Evolutionary conservation across 768 basidiomycete genomes (phyloP).

Genomic region (Tylopilus sp.): DNA sequence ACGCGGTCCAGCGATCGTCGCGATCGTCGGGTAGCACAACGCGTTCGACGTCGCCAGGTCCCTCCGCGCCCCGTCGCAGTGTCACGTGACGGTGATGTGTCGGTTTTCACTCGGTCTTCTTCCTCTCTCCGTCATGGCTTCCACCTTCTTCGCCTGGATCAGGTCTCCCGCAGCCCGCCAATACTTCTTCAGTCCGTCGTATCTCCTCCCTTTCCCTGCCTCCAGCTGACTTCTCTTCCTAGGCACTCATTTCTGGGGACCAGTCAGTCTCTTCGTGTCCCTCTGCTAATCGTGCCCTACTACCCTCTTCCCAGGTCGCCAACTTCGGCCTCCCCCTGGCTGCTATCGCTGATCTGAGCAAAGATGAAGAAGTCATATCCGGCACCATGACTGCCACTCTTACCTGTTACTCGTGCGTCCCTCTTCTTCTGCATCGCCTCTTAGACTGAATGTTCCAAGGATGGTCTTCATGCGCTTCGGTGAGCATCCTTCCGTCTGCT

Average conservation of each 20-base stretch:
- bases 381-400: constrained; percentile 95
- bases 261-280: constrained; percentile 52
- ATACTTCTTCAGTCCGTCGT: constrained; percentile 88
- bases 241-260: constrained; percentile 99
- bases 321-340: constrained; percentile 98
- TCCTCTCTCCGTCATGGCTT: constrained; percentile 53
- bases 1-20: neutral
- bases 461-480: constrained; percentile 96
- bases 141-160: constrained; percentile 84
- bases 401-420: constrained; percentile 84
- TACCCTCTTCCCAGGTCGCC: constrained; percentile 60
- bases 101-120: neutral
- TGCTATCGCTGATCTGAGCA: constrained; percentile 83
- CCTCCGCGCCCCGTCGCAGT: neutral
- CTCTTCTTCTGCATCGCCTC: constrained; percentile 6
- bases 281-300: constrained; percentile 1
- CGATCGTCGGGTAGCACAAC: neutral
- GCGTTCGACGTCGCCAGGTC: neutral
- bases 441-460: constrained; percentile 28
- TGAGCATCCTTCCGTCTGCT: constrained; percentile 24
- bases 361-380: constrained; percentile 96
- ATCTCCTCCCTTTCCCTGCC: neutral
- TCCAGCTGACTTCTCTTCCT: constrained; percentile 16
- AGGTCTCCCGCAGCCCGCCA: constrained; percentile 88
- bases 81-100: constrained; percentile 13